Evolutionary conservation across 163 green algal genomes (phyloP).

Genomic region (Prototheca wickerhamii): DNA sequence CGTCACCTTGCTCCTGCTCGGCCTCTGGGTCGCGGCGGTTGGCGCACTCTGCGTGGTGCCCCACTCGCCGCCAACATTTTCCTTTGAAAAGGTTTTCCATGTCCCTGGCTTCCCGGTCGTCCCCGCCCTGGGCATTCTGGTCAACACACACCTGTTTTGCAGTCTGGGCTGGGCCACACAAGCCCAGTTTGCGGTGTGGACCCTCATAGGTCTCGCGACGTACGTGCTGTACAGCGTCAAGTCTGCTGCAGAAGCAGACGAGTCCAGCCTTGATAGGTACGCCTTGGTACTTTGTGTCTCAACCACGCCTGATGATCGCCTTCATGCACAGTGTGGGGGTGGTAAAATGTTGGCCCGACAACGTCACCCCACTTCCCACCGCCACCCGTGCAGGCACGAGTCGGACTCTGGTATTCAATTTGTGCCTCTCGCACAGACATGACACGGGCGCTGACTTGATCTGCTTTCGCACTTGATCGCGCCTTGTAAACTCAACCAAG

Average conservation of each 20-base stretch:
- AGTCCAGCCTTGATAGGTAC: not conserved
- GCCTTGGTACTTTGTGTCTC: not conserved
- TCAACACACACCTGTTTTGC: constrained; percentile 59
- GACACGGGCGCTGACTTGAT: too few relatives aligned
- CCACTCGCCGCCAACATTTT: constrained; percentile 29
- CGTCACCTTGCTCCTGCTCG: constrained; percentile 14
- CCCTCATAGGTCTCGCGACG: constrained; percentile 20
- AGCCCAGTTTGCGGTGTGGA: constrained; percentile 57
- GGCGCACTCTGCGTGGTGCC: constrained; percentile 33
- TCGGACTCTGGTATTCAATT: not conserved
- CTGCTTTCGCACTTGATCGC: too few relatives aligned
- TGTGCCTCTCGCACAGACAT: not conserved
- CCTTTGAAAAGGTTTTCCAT: constrained; percentile 49
- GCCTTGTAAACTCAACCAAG: too few relatives aligned
- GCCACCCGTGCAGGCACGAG: not conserved
- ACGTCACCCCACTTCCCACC: not conserved
- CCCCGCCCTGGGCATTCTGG: constrained; percentile 50
- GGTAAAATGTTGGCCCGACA: too few relatives aligned
- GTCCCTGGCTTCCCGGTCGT: constrained; percentile 47
- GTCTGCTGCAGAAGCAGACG: constrained; percentile 4
- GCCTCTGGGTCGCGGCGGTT: constrained; percentile 23
- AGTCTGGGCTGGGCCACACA: constrained; percentile 59
- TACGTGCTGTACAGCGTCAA: constrained; percentile 34
- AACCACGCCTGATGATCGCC: too few relatives aligned
- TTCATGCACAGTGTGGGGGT: too few relatives aligned